Base-by-base conservation (phyloP, 2,329 filamentous ascomycete species). In the Colletotrichum lini region DNA sequence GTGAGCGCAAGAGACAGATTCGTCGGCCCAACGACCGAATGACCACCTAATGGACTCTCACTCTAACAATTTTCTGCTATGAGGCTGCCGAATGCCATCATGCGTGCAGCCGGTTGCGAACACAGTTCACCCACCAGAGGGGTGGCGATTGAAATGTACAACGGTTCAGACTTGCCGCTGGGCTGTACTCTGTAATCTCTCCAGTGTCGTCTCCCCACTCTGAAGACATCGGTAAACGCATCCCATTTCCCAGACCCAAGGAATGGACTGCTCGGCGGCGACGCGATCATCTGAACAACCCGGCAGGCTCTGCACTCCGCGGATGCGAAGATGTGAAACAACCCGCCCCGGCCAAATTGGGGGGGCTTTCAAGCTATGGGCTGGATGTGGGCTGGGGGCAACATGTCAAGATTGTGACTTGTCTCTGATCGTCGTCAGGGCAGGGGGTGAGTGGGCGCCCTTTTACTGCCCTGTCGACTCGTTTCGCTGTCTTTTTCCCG, bases 361-460 rank as follows among this genome's bases (percentile, higher is more conserved):
- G 50, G 50, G 52, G 45, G 18, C 16, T 53, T 49, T 23, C 26
- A 40, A 58, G 35, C 56, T 50, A 52, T 35, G 56, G 61, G 50
- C 57, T 40, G 35, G 30, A 13, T 59, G 58, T 49, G 68, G 58
- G 45, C 40, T 67, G 49, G 44, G 38, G 58, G 52, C 57, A 62
- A 67, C 65, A 63, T 71, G 58, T 63, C 68, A 67, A 71, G 65
- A 71, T 71, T 71, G 58, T 23, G 68, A 71, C 65, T 59, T 64
- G 68, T 68, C 65, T 64, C 65, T 68, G 68, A 71, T 71, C 68
- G 68, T 62, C 68, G 68, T 62, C 68, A 59, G 58, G 53, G 30
- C 68, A 68, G 47, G 65, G 65, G 56, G 9, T 10, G 9, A 2
- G 35, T 10, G 9, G 26, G n/a, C 18, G 12, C 21, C 45, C 12